Evolutionary conservation across 768 basidiomycete genomes (phyloP).

Genomic region (Pulveroboletus sp.): DNA sequence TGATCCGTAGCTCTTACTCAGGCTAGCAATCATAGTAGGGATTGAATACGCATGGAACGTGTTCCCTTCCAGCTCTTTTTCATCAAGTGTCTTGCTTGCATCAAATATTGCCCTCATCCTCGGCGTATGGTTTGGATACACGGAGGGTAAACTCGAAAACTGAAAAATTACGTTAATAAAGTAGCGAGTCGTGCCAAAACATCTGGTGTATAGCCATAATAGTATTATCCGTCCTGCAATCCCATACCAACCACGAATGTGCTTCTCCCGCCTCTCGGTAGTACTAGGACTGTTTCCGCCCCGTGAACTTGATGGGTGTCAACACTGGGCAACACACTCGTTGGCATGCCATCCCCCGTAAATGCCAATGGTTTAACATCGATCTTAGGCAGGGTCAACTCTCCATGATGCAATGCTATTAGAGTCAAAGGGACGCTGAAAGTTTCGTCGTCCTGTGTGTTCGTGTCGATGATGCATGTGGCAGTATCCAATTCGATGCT

Average conservation of each 20-base stretch:
- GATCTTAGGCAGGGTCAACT: constrained; percentile 73
- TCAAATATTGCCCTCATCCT: constrained; percentile 50
- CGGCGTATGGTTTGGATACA: constrained; percentile 53
- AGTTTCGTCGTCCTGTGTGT: constrained; percentile 54
- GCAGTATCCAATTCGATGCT: background rate
- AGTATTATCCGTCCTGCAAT: constrained; percentile 18
- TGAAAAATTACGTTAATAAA: background rate
- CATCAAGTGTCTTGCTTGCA: constrained; percentile 52
- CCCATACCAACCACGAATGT: constrained; percentile 82
- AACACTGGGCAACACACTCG: constrained; percentile 54
- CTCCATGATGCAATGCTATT: constrained; percentile 84
- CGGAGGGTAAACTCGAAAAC: constrained; percentile 33
- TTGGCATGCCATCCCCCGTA: constrained; percentile 51
- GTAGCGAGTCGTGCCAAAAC: background rate
- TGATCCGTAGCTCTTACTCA: no score
- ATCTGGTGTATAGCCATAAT: background rate
- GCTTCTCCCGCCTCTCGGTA: constrained; percentile 77
- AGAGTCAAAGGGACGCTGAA: constrained; percentile 65
- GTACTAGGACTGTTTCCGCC: constrained; percentile 73
- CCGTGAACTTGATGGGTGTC: constrained; percentile 86
- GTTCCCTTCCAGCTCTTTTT: constrained; percentile 72
- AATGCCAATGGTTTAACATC: constrained; percentile 57
- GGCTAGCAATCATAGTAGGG: constrained; percentile 52
- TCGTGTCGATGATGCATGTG: background rate
- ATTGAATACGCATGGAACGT: constrained; percentile 89